Evolutionary conservation across 1,139 yeast species (phyloP).

Genomic region (Hansenula anomala): DNA sequence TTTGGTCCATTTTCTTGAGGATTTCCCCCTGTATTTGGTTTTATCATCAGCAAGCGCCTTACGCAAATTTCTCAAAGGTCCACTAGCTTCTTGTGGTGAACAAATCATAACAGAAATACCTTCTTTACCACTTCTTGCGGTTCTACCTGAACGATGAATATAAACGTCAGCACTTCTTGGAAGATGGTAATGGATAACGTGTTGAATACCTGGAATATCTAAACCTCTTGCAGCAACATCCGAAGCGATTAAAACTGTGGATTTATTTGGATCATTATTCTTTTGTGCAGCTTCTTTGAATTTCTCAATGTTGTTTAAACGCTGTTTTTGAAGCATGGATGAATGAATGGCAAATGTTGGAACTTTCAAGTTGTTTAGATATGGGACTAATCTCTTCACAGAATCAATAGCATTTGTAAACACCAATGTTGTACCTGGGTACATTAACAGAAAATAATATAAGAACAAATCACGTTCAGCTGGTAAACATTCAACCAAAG

Average conservation of each 20-base stretch:
- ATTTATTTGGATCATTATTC: constrained; percentile 36
- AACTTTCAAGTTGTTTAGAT: constrained; percentile 63
- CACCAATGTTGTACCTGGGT: constrained; percentile 86
- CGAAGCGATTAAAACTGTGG: constrained; percentile 82
- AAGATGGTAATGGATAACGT: constrained; percentile 92
- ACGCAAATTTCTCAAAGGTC: constrained; percentile 76
- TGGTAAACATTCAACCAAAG: constrained; percentile 88
- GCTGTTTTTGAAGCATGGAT: constrained; percentile 91
- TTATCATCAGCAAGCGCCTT: constrained; percentile 46
- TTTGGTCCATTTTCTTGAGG: constrained; percentile 37
- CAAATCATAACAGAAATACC: constrained; percentile 94
- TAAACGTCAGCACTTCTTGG: constrained; percentile 95
- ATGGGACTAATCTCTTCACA: constrained; percentile 79
- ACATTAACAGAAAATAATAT: constrained; percentile 81
- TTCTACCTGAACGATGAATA: constrained; percentile 95
- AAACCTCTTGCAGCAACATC: constrained; percentile 99
- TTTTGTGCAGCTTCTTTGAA: constrained; percentile 52
- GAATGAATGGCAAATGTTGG: constrained; percentile 86
- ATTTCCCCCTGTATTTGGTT: constrained; percentile 25
- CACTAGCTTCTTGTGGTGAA: constrained; percentile 90
- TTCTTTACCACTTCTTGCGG: constrained; percentile 91
- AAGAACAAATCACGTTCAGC: constrained; percentile 85
- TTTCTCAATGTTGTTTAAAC: constrained; percentile 78
- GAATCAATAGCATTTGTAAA: constrained; percentile 94
- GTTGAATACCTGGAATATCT: constrained; percentile 87